Conservation (phyloP, 176 grass and related monocot species). For the Avena insularis region DNA sequence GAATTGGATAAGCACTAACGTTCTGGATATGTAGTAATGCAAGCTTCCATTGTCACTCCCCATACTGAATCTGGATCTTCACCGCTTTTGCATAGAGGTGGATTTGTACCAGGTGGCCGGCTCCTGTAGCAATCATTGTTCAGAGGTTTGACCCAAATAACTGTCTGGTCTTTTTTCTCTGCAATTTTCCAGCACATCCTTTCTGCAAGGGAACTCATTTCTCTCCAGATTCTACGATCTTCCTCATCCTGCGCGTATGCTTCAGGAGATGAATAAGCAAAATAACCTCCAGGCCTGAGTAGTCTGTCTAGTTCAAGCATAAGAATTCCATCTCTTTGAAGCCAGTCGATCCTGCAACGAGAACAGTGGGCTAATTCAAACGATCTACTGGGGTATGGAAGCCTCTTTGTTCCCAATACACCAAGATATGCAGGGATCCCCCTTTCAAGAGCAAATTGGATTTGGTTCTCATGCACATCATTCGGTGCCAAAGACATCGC, state of each 20-base stretch:
- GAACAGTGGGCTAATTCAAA: conserved; percentile 99
- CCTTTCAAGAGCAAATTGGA: conserved; percentile 99
- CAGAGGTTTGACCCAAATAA: conserved; percentile 98
- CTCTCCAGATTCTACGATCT: conserved; percentile 89
- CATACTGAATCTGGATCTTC: conserved; percentile 93
- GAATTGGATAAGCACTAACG: conserved; percentile 59
- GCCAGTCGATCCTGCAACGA: conserved; percentile 96
- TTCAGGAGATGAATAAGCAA: conserved; percentile 97
- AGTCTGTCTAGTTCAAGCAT: conserved; percentile 92
- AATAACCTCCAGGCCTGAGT: conserved; percentile 93
- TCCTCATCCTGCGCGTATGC: conserved; percentile 98
- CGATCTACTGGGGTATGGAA: conserved; percentile 93
- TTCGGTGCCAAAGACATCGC: conserved; percentile 96
- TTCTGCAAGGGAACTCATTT: conserved; percentile 94
- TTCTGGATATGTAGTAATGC: conserved; percentile 86
- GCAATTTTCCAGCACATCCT: conserved; percentile 99
- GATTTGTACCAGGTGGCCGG: conserved; percentile 67
- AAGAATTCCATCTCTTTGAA: conserved; percentile 95
- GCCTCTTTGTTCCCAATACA: conserved; percentile 92
- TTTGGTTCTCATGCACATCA: conserved; percentile 99
- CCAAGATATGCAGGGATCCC: conserved; percentile 97
- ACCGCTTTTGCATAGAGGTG: conserved; percentile 81
- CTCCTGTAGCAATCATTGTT: conserved; percentile 96
- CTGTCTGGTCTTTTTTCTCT: conserved; percentile 89
- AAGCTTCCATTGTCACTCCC: conserved; percentile 89